Base-by-base conservation (phyloP, 352 stramenopile species). In the Pythium diclinum region DNA sequence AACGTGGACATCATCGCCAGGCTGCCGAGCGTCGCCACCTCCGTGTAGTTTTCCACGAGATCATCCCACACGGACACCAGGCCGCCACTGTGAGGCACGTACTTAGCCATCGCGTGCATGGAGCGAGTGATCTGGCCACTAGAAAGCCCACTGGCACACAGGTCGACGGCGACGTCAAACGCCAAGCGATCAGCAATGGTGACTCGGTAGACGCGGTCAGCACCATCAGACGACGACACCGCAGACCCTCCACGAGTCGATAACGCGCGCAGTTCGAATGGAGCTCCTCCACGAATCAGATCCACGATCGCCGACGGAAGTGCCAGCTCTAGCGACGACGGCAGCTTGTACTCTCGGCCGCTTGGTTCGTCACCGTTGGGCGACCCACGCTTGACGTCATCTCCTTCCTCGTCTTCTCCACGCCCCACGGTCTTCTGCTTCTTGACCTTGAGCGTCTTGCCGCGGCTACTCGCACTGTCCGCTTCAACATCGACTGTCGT, bases 21-120 rank as follows among this genome's bases (percentile, higher is more conserved):
- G 60, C 74, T 88, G 10, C 55, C 66, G 0, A 75, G 63, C 10
- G 75, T 72, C n/a, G 74, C 74, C 10, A 90, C 63, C 33, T 65
- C 44, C 0, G 44, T 16, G 33, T 65, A 65, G 38, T 64, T 42
- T 3, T 58, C 55, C 0, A 65, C 51, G 7, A 68, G 51, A n/a
- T 76, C 72, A 9, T 67, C 38, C 19, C 76, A 81, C 46, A 82
- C 68, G 25, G 77, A 76, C 49, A 72, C 72, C 25, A 75, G 61
- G 5, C 66, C 72, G 32, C 78, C 65, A 25, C 34, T 40, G 54
- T 38, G 60, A 36, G 19, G 52, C 19, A 62, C 38, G 30, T 65
- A 65, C 30, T 57, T 56, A 14, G 67, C 69, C 42, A 71, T 62
- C 25, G 57, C 58, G 4, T 46, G 55, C 40, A 79, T 54, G 19